Conservation (phyloP, 495 filamentous ascomycete genomes). For the Aspergillus conjunctus region DNA sequence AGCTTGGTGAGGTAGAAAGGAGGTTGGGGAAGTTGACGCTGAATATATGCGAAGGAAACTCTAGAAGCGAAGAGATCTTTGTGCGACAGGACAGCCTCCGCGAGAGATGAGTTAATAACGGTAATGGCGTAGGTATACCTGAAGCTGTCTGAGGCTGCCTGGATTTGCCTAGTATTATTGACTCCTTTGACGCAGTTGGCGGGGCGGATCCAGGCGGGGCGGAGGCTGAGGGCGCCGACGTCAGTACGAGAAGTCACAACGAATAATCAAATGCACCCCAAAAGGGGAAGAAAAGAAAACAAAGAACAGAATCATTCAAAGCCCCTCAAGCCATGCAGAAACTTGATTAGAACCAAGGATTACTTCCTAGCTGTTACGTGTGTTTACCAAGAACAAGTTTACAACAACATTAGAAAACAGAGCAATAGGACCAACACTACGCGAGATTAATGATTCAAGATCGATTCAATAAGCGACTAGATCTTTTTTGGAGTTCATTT, state of each 20-base stretch:
- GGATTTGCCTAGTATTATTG: neutral
- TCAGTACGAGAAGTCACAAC: slow-evolving; percentile 13
- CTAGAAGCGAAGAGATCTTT: too few relatives aligned
- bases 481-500: neutral
- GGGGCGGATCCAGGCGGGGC: slow-evolving; percentile 37
- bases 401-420: too few relatives aligned
- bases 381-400: too few relatives aligned
- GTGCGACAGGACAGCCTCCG: neutral
- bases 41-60: neutral
- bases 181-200: slow-evolving; percentile 13
- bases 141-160: neutral
- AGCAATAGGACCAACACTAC: neutral
- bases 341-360: too few relatives aligned
- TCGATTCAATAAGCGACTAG: neutral
- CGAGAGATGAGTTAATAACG: neutral
- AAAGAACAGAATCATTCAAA: too few relatives aligned
- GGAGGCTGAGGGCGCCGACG: slow-evolving; percentile 25
- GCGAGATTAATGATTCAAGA: slow-evolving; percentile 9
- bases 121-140: neutral
- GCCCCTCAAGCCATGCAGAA: too few relatives aligned
- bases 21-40: slow-evolving; percentile 1
- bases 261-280: too few relatives aligned
- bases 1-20: slow-evolving; percentile 2
- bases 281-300: too few relatives aligned
- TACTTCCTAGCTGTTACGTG: too few relatives aligned